Percentiles rank a stretch among this genome's conserved stretches.
These are phyloP conservation scores for Aspergillus sp. DNA, from an alignment of 2,329 filamentous ascomycete species.

Conservation along the genomic window DNA sequence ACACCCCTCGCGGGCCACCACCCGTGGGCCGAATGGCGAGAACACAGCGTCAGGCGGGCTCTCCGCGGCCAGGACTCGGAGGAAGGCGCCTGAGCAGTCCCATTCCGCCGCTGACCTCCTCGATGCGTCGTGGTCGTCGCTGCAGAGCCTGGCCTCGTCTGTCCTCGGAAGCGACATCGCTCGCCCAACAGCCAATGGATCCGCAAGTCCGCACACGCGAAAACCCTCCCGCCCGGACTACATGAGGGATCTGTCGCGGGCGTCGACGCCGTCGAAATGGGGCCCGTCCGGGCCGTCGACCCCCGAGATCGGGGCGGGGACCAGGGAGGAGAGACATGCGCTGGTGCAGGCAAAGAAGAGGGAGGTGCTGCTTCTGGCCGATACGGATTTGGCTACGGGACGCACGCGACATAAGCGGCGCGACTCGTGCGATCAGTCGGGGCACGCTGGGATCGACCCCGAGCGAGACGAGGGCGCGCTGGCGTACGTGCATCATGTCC, in stretches of 20 bases:
- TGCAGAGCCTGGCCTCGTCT: conserved; percentile 41
- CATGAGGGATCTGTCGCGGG: conserved; percentile 16
- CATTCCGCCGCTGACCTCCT: conserved; percentile 28
- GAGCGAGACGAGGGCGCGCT: conserved; percentile 64
- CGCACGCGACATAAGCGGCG: conserved; percentile 36
- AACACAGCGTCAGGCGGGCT: conserved; percentile 16
- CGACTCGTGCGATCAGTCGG: conserved; percentile 31
- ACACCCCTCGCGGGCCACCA: conserved; percentile 25
- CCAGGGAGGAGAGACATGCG: conserved; percentile 36
- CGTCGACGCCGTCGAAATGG: conserved; percentile 26
- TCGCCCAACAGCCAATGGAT: conserved; percentile 17
- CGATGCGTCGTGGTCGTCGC: conserved; percentile 41
- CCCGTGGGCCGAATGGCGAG: conserved; percentile 13
- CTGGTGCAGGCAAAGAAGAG: conserved; percentile 40
- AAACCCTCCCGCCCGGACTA: conserved; percentile 32
- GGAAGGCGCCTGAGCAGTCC: conserved; percentile 16
- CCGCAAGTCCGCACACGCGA: conserved; percentile 19
- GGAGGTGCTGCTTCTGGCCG: conserved; percentile 36
- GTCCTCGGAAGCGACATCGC: conserved; percentile 34
- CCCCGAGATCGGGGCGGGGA: conserved; percentile 27
- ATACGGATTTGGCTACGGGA: conserved; percentile 29
- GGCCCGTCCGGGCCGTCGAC: conserved; percentile 29
- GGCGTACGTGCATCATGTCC: conserved; percentile 83
- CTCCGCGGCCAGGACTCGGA: conserved; percentile 13
- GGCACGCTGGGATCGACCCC: conserved; percentile 18